Evolutionary conservation across 2,329 filamentous ascomycete species (phyloP), one percentile per base, ranked within the genome.

Genomic region (Xylogone sp.): DNA sequence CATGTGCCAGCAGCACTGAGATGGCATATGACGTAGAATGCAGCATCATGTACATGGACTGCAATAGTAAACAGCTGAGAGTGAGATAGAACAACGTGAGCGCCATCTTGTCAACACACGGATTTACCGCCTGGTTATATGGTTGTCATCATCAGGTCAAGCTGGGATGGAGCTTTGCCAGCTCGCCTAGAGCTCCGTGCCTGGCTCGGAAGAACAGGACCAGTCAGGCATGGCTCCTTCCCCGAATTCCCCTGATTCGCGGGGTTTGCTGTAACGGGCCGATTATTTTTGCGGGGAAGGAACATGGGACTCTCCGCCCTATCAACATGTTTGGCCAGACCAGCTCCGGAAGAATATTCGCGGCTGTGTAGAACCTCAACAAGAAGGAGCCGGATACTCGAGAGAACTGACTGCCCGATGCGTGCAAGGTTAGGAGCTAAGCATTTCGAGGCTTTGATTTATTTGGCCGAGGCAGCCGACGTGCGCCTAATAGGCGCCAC

Each of bases 1-100:
- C 49, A 21, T 42, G 29, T 19, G 47, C 49, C 42, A 29, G 13
- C 2, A 53, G 19, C 49, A 44, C 39, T 47, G 43, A 19, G 31
- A 51, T 27, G n/a, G 42, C 20, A n/a, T 24, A 21, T 39, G 34
- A 39, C 34, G 34, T 16, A 7, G 34, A 4, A 18, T 18, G 13
- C 10, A 6, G 13, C 34, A 39, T 39, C n/a, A 39, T 18, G 34
- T 5, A 16, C 13, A 39, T 7, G 12, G 13, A 31, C 13, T 31
- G 13, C 24, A 10, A 27, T 27, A 27, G 24, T 27, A n/a, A n/a
- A n/a, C n/a, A n/a, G n/a, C n/a, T n/a, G n/a, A n/a, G n/a, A n/a
- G n/a, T n/a, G n/a, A n/a, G n/a, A n/a, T n/a, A 31, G 27, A 31
- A 31, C 13, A 31, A 8, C 8, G 13, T 8, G 8, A 31, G 27